phyloP scores from a whole-genome alignment of 495 filamentous ascomycete genomes.

The Xylaria sp. region DNA sequence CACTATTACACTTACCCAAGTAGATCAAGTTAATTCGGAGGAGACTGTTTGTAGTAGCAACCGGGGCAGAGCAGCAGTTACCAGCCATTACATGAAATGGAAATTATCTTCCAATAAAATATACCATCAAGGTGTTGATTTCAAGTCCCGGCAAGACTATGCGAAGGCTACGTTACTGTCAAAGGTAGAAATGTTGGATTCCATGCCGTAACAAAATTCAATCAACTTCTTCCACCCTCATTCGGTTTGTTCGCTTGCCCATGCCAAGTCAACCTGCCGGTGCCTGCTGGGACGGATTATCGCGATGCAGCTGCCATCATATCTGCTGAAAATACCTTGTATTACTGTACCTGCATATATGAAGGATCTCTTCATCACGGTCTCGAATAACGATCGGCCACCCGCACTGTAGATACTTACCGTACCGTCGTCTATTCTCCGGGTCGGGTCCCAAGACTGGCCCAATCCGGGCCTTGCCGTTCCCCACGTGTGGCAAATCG shows the following conservation, averaged over 20 bases:
- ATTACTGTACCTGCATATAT: background rate
- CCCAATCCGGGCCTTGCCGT: background rate
- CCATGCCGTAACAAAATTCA: background rate
- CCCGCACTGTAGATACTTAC: background rate
- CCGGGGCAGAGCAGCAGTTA: too few relatives aligned
- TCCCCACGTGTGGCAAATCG: too few relatives aligned
- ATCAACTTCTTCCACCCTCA: background rate
- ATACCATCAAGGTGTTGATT: background rate
- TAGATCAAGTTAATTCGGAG: too few relatives aligned
- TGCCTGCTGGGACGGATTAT: too few relatives aligned
- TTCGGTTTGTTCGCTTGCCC: background rate
- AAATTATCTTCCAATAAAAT: too few relatives aligned
- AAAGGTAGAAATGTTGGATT: background rate
- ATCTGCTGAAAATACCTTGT: too few relatives aligned
- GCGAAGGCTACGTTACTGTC: background rate
- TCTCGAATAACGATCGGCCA: background rate
- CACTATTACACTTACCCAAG: too few relatives aligned
- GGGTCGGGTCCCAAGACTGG: background rate
- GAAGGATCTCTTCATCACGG: background rate
- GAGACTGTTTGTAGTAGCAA: too few relatives aligned
- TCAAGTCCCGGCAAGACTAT: background rate
- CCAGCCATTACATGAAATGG: too few relatives aligned
- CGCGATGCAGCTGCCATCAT: too few relatives aligned
- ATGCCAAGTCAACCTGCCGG: too few relatives aligned
- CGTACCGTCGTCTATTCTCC: background rate